These are phyloP conservation scores for Monosporascus sp. DNA, from an alignment of 2,329 filamentous ascomycete species.

Conservation along the genomic window DNA sequence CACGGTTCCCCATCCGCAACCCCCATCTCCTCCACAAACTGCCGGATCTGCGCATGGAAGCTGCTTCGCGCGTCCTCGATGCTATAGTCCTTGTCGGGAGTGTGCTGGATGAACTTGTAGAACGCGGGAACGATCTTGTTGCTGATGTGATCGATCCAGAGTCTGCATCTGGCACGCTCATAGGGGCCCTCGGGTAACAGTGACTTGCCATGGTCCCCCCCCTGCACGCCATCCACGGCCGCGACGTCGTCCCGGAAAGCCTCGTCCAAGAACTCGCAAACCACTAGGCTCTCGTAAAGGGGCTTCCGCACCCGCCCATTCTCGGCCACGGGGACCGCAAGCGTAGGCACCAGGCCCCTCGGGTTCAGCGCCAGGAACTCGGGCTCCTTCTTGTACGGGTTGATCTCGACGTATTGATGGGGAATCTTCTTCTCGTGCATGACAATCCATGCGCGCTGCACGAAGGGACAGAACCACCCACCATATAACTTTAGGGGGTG, in stretches of 20 bases:
- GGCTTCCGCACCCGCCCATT: constrained; percentile 40
- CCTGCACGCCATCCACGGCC: not conserved
- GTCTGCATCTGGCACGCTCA: constrained; percentile 56
- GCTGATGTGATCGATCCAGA: constrained; percentile 72
- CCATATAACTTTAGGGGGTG: constrained; percentile 62
- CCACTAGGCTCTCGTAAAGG: constrained; percentile 66
- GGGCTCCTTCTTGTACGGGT: constrained; percentile 68
- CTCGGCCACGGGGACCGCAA: constrained; percentile 40
- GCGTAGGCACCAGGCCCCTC: constrained; percentile 68
- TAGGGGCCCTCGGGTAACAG: constrained; percentile 60
- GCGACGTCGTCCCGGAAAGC: constrained; percentile 47
- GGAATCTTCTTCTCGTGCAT: constrained; percentile 68
- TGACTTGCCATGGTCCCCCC: constrained; percentile 33
- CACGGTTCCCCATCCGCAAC: constrained; percentile 49
- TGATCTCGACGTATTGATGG: constrained; percentile 73
- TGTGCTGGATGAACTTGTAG: constrained; percentile 58
- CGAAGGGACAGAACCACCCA: constrained; percentile 68
- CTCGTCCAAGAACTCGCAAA: constrained; percentile 74
- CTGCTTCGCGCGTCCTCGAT: constrained; percentile 51
- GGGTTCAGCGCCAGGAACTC: constrained; percentile 68
- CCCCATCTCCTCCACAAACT: constrained; percentile 59
- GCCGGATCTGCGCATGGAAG: constrained; percentile 53
- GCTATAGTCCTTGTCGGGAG: constrained; percentile 40
- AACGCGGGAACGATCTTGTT: constrained; percentile 63
- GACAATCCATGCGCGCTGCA: constrained; percentile 69